These are phyloP conservation scores for Nitzschia palea DNA, from an alignment of 108 stramenopile species.

Conservation along the genomic window DNA sequence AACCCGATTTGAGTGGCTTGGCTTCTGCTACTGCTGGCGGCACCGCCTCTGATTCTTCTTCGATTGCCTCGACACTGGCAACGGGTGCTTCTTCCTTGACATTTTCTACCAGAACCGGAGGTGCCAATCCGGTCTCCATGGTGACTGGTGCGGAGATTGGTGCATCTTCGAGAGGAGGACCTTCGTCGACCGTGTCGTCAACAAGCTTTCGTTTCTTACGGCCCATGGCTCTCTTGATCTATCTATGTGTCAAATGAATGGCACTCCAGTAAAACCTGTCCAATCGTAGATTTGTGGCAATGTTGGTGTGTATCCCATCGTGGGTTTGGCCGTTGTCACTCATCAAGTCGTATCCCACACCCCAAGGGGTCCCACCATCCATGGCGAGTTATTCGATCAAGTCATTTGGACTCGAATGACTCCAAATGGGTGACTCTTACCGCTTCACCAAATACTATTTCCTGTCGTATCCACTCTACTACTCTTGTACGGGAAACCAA, in stretches of 20 bases:
- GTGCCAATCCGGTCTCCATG: not conserved
- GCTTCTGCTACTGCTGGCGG: not conserved
- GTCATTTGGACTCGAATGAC: constrained; percentile 3
- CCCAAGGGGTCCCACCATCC: too few relatives aligned
- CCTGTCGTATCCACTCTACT: not conserved
- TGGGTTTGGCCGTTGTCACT: too few relatives aligned
- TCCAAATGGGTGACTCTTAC: not conserved
- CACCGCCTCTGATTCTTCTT: constrained; percentile 6
- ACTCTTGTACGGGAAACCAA: not conserved
- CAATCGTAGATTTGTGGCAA: not conserved
- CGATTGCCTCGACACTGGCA: constrained; percentile 1
- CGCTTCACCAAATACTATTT: constrained; percentile 23
- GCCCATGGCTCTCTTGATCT: too few relatives aligned
- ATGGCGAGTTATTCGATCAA: too few relatives aligned
- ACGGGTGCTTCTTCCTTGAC: not conserved
- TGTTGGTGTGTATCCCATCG: not conserved
- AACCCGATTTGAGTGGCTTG: constrained; percentile 23
- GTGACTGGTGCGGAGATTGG: not conserved
- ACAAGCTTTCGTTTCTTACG: constrained; percentile 42
- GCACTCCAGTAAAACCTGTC: too few relatives aligned
- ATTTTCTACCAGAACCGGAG: not conserved
- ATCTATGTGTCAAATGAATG: not conserved
- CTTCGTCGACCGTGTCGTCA: constrained; percentile 8
- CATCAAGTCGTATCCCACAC: too few relatives aligned
- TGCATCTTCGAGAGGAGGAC: not conserved